Percentiles rank a stretch among this genome's conserved stretches.
phyloP scores from a whole-genome alignment of 2,329 filamentous ascomycete genomes.

The Curvularia spicifera region DNA sequence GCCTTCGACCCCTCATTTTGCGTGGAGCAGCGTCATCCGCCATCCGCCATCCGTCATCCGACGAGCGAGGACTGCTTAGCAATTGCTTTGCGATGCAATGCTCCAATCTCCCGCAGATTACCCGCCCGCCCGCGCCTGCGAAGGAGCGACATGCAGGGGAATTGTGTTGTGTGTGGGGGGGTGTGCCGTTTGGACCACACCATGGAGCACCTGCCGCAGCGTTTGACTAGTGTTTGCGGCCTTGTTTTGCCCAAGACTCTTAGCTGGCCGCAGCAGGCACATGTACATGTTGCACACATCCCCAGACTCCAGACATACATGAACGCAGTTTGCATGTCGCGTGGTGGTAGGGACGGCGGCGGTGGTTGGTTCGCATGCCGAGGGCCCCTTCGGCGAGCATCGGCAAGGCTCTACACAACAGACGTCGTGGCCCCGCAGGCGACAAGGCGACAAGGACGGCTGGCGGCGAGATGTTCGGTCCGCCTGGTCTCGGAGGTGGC shows the following conservation, averaged over 20 bases:
- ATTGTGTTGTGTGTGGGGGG: constrained; percentile 27
- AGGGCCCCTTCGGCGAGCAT: constrained; percentile 7
- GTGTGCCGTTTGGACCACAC: constrained; percentile 10
- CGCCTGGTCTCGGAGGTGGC: background rate
- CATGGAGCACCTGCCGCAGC: background rate
- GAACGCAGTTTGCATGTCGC: background rate
- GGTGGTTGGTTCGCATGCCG: background rate
- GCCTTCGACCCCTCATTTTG: background rate
- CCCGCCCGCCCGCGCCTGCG: constrained; percentile 10
- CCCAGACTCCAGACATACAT: background rate
- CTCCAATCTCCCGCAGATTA: constrained; percentile 32
- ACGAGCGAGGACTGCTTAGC: background rate
- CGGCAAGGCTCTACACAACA: constrained; percentile 1
- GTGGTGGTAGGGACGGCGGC: background rate
- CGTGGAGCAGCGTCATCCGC: background rate
- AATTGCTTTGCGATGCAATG: background rate
- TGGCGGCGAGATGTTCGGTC: constrained; percentile 10
- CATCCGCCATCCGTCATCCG: background rate
- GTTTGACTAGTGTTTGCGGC: constrained; percentile 13
- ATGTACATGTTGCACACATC: background rate
- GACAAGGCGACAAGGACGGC: constrained; percentile 7
- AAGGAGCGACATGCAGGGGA: constrained; percentile 12
- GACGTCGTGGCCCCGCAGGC: background rate
- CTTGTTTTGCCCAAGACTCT: background rate
- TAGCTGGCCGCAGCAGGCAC: background rate